Base-by-base conservation (phyloP, 805 yeast species). In the Metschnikowia noctiluminum region DNA sequence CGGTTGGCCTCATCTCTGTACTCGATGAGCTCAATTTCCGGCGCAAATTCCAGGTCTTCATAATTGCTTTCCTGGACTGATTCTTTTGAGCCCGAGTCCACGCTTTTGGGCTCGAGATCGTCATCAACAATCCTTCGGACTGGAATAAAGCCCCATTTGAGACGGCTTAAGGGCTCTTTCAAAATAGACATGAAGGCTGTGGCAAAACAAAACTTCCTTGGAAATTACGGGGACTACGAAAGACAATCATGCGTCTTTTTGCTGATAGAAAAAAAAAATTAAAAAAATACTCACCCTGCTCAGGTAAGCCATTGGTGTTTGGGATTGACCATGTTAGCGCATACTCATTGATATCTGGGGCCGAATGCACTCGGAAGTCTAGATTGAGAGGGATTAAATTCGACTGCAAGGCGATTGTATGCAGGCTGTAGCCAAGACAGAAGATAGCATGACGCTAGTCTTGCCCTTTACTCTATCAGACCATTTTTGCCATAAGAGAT, bases 1-100 rank as follows among this genome's bases (percentile, higher is more conserved):
- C 81, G 68, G 51, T 74, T 59, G 7, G 80, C 80, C 57, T 78
- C 83, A 57, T 79, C 83, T 51, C 82, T 65, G 56, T 71, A 74
- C 57, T 77, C 82, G 38, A 59, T 43, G 7, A 41, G 30, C n/a
- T 30, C 49, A 11, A 38, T 27, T 1, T 42, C 39, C 7, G 2
- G 38, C 11, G 38, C 21, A 6, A 42, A 40, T 13, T 31, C 32
- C 12, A 7, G 7, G 14, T 38, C 32, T 31, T 52, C 57, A 46
- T 48, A 53, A 39, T 51, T 53, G 41, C 48, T 43, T 14, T 45
- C 51, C 41, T 53, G 56, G 30, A 53, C 40, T 2, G 50, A 49
- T 6, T n/a, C 45, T n/a, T 36, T 39, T 13, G 39, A 35, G 10
- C 38, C 40, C 9, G 43, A 28, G 14, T 7, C 49, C 5, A 15